Conservation (phyloP, 495 filamentous ascomycete genomes). For the Hyaloscypha bicolor region DNA sequence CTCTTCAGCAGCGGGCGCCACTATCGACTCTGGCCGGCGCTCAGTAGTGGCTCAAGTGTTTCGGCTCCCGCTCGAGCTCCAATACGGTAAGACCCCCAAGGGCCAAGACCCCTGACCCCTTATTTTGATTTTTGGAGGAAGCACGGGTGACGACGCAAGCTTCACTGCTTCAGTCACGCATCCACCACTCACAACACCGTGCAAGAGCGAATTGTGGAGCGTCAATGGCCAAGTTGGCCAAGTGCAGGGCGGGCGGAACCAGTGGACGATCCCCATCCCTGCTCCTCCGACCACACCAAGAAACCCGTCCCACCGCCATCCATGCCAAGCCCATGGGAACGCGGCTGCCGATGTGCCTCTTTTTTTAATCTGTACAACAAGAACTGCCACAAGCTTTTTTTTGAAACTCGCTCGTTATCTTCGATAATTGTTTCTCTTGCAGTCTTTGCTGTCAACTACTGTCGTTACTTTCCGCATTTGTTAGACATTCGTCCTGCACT, state of each 20-base stretch:
- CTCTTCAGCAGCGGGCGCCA: neutral
- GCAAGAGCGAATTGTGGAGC: neutral
- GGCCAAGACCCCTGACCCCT: neutral
- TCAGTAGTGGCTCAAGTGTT: neutral
- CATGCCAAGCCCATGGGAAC: neutral
- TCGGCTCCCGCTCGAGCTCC: neutral
- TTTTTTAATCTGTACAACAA: neutral
- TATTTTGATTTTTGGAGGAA: neutral
- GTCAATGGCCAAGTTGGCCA: neutral
- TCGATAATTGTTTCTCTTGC: neutral
- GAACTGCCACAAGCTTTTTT: neutral
- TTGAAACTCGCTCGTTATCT: neutral
- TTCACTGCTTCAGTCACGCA: neutral
- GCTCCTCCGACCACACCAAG: no score
- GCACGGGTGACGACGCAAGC: neutral
- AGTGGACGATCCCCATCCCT: neutral
- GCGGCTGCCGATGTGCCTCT: neutral
- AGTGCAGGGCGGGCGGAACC: neutral
- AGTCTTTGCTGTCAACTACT: neutral
- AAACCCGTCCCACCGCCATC: no score
- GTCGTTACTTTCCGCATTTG: neutral
- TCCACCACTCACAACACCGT: neutral
- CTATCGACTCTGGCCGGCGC: neutral
- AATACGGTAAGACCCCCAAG: no score
- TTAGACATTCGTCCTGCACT: neutral